These are phyloP conservation scores for Stagonosporopsis vannaccii DNA, from an alignment of 2,329 filamentous ascomycete species.

Conservation along the genomic window DNA sequence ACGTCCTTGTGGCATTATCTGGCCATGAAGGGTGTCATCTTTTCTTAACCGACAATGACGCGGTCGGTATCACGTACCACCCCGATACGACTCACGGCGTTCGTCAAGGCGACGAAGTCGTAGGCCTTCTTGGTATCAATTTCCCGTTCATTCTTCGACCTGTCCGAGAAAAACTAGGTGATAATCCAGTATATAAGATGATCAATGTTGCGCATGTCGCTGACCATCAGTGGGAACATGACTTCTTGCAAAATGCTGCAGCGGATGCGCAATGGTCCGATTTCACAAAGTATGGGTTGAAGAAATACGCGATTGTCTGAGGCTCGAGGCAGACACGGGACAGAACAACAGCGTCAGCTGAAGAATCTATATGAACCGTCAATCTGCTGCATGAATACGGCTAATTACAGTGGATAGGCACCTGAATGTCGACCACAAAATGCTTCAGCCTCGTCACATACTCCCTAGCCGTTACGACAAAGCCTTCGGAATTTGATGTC, in stretches of 20 bases:
- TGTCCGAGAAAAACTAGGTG: neutral
- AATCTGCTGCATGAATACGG: too few relatives aligned
- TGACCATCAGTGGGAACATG: slow-evolving; percentile 16
- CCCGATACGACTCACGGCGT: neutral
- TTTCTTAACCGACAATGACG: neutral
- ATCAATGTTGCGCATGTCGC: slow-evolving; percentile 18
- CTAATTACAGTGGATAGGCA: too few relatives aligned
- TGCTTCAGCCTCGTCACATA: too few relatives aligned
- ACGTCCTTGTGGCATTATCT: neutral
- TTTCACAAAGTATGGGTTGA: neutral
- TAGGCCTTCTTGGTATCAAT: slow-evolving; percentile 26
- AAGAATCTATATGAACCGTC: too few relatives aligned
- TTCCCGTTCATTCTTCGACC: slow-evolving; percentile 23
- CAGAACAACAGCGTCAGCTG: too few relatives aligned
- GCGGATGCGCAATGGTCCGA: neutral
- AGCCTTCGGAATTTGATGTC: too few relatives aligned
- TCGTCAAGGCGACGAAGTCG: slow-evolving; percentile 15
- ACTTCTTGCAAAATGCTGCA: slow-evolving; percentile 1
- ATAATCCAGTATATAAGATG: slow-evolving; percentile 7
- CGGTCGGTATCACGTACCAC: slow-evolving; percentile 11
- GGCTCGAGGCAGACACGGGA: too few relatives aligned
- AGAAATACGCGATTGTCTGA: neutral
- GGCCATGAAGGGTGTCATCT: slow-evolving; percentile 1
- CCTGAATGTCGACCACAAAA: too few relatives aligned
- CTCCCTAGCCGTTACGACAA: too few relatives aligned